These are phyloP conservation scores for Penicillium flavigenum DNA, from an alignment of 495 filamentous ascomycete species.

Conservation along the genomic window DNA sequence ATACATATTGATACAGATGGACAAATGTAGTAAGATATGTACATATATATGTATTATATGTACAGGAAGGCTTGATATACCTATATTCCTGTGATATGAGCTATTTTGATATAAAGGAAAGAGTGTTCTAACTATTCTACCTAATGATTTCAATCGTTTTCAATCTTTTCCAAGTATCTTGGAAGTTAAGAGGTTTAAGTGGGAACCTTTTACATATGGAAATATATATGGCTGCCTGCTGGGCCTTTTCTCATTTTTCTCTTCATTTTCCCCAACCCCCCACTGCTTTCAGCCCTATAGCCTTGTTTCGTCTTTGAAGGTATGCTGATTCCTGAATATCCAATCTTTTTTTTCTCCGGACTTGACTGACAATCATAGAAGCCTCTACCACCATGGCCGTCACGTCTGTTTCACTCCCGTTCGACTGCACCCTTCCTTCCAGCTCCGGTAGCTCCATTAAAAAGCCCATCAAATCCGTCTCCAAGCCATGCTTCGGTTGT, in stretches of 20 bases:
- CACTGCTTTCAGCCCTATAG: slow-evolving; percentile 3
- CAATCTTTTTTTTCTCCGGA: too few relatives aligned
- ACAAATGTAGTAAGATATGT: too few relatives aligned
- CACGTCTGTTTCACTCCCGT: slow-evolving; percentile 23
- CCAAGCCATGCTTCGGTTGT: slow-evolving; percentile 48
- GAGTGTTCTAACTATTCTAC: too few relatives aligned
- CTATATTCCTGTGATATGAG: slow-evolving; percentile 16
- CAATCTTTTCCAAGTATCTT: too few relatives aligned
- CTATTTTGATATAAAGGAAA: background rate
- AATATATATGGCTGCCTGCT: slow-evolving; percentile 17
- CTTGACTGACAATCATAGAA: background rate
- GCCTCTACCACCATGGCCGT: slow-evolving; percentile 17
- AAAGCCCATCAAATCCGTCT: slow-evolving; percentile 43
- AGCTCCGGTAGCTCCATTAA: slow-evolving; percentile 38
- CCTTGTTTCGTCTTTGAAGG: background rate
- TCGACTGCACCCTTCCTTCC: slow-evolving; percentile 37
- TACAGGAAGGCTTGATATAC: too few relatives aligned
- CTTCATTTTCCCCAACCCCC: slow-evolving; percentile 1
- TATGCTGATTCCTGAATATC: background rate
- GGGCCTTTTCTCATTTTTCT: background rate
- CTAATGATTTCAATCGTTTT: background rate
- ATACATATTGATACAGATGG: too few relatives aligned
- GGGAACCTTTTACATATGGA: background rate
- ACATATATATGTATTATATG: too few relatives aligned
- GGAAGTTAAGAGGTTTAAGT: too few relatives aligned